Evolutionary conservation across 2,329 filamentous ascomycete genomes (phyloP).

Genomic region (Exophiala oligosperma): DNA sequence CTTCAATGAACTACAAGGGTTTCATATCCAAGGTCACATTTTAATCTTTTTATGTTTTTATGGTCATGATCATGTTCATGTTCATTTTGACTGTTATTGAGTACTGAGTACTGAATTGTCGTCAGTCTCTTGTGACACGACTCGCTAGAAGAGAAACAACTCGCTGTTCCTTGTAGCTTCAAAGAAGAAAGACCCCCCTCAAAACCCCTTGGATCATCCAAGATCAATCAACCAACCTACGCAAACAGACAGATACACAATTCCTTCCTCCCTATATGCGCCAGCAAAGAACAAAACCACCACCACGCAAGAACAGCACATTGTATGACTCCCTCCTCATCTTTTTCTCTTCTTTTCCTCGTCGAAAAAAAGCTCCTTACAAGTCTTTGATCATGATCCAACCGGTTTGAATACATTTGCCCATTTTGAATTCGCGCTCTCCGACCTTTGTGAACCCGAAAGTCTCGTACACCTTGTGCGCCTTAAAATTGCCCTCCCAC

Average conservation of each 20-base stretch:
- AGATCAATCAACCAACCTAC: too few relatives aligned
- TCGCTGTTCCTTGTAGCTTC: too few relatives aligned
- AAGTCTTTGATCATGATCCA: conserved; percentile 27
- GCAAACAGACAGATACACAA: too few relatives aligned
- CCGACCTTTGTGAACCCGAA: conserved; percentile 21
- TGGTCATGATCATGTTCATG: background rate
- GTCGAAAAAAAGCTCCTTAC: conserved; percentile 3
- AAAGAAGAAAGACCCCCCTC: too few relatives aligned
- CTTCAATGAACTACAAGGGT: conserved; percentile 23
- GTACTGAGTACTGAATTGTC: too few relatives aligned
- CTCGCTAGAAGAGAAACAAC: too few relatives aligned
- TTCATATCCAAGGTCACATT: conserved; percentile 30
- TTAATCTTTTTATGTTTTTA: background rate
- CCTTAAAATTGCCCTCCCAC: conserved; percentile 27
- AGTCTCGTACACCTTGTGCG: conserved; percentile 23
- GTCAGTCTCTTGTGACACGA: too few relatives aligned
- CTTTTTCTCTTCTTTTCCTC: background rate
- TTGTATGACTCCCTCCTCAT: too few relatives aligned
- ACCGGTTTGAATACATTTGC: conserved; percentile 26
- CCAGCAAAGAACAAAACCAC: background rate
- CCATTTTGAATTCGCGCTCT: conserved; percentile 28
- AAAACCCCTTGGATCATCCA: too few relatives aligned
- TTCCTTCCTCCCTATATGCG: background rate
- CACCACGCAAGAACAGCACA: too few relatives aligned
- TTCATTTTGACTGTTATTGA: too few relatives aligned